These are phyloP conservation scores for Pseudocercospora fijiensis DNA, from an alignment of 2,329 filamentous ascomycete species.

Conservation along the genomic window DNA sequence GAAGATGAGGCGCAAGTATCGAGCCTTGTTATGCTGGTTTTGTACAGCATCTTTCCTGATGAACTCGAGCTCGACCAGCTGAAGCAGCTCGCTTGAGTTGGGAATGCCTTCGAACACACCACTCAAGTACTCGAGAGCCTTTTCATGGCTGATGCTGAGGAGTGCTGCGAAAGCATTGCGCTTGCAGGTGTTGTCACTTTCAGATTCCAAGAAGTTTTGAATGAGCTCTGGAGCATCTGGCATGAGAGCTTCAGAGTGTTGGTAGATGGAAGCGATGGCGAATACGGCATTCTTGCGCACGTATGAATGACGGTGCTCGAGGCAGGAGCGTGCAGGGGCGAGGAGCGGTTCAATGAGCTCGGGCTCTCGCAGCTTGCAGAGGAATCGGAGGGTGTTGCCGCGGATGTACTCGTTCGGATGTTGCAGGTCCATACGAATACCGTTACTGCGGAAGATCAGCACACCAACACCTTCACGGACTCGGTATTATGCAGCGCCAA, in stretches of 20 bases:
- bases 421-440: conserved; percentile 94
- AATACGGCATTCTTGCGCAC: conserved; percentile 98
- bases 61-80: conserved; percentile 93
- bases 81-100: conserved; percentile 89
- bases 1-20: conserved; percentile 92
- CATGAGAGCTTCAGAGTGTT: conserved; percentile 86
- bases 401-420: conserved; percentile 98
- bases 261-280: conserved; percentile 87
- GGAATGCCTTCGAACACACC: conserved; percentile 89
- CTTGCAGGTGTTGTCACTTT: conserved; percentile 95
- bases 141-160: conserved; percentile 87
- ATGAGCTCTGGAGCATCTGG: conserved; percentile 94
- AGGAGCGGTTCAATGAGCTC: conserved; percentile 95
- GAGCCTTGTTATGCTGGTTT: conserved; percentile 92
- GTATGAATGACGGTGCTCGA: conserved; percentile 95
- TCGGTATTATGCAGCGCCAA: background rate
- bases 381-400: conserved; percentile 95
- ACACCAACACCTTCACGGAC: background rate
- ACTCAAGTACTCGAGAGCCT: conserved; percentile 83
- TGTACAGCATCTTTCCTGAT: conserved; percentile 96
- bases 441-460: conserved; percentile 65
- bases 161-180: conserved; percentile 94
- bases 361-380: conserved; percentile 91
- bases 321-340: conserved; percentile 84
- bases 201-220: conserved; percentile 80